These are phyloP conservation scores for Mucor velutinosus DNA, from an alignment of 371 early-diverging fungal genomes.

Conservation along the genomic window DNA sequence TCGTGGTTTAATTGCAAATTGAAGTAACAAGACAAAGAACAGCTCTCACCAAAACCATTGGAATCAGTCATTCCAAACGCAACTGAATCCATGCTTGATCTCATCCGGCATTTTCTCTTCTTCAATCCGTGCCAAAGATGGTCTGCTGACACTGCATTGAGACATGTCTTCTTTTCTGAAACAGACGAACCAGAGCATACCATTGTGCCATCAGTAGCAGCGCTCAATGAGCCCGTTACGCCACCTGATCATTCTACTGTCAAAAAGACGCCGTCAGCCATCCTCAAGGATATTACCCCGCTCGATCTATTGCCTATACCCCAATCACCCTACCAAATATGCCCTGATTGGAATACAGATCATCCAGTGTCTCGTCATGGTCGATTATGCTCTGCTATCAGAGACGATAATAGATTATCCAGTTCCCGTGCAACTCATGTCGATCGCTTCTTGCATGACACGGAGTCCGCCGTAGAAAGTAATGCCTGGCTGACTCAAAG, in stretches of 20 bases:
- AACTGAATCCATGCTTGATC: conserved; percentile 61
- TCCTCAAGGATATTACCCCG: conserved; percentile 13
- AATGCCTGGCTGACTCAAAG: conserved; percentile 15
- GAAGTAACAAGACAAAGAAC: conserved; percentile 9
- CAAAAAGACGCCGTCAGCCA: neutral
- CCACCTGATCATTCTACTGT: conserved; percentile 18
- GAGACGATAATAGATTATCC: neutral
- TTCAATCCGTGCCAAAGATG: conserved; percentile 87
- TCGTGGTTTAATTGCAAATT: neutral
- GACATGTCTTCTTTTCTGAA: conserved; percentile 67
- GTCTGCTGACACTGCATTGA: conserved; percentile 73
- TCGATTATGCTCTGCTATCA: conserved; percentile 6
- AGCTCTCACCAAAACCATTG: conserved; percentile 61
- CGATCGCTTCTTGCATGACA: conserved; percentile 16
- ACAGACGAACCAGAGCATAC: conserved; percentile 18
- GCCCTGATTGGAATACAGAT: conserved; percentile 28
- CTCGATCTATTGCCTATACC: conserved; percentile 21
- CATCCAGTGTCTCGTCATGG: conserved; percentile 9
- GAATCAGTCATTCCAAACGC: conserved; percentile 65
- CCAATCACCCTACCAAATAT: conserved; percentile 20
- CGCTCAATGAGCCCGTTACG: conserved; percentile 12
- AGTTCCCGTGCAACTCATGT: neutral
- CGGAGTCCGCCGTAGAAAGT: neutral
- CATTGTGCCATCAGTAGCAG: neutral
- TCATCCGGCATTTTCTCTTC: conserved; percentile 83